Percentiles rank a stretch among this genome's conserved stretches.
These are phyloP conservation scores for Pecoramyces ruminantium DNA, from an alignment of 192 early-diverging fungal species.

Conservation along the genomic window DNA sequence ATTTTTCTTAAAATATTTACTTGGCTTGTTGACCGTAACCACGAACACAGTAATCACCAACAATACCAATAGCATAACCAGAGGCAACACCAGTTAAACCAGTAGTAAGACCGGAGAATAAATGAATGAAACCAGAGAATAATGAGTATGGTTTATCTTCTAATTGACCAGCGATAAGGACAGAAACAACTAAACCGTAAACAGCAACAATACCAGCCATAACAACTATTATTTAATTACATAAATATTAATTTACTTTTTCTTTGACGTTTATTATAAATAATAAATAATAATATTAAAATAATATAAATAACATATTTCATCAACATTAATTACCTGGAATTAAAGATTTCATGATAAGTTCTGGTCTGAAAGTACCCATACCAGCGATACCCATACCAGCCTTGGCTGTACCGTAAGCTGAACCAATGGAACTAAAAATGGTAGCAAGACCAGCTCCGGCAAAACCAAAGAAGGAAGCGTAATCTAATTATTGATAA, in stretches of 20 bases:
- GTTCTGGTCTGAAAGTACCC: slow-evolving; percentile 71
- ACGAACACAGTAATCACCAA: slow-evolving; percentile 75
- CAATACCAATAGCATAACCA: slow-evolving; percentile 81
- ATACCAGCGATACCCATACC: slow-evolving; percentile 77
- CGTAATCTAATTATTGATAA: background rate
- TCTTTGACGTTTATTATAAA: too few species aligned
- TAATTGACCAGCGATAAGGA: slow-evolving; percentile 66
- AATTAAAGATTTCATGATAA: slow-evolving; percentile 50
- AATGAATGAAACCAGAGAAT: slow-evolving; percentile 52
- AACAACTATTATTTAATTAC: background rate
- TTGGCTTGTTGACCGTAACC: slow-evolving; percentile 62
- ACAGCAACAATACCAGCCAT: slow-evolving; percentile 90
- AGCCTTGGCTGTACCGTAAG: slow-evolving; percentile 82
- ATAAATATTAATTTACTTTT: too few species aligned
- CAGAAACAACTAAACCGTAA: slow-evolving; percentile 93
- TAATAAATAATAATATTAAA: slow-evolving; percentile 4
- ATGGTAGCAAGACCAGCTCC: background rate
- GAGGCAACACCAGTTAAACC: slow-evolving; percentile 73
- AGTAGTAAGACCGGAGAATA: slow-evolving; percentile 63
- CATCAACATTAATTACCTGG: too few species aligned
- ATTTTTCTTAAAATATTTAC: too few species aligned
- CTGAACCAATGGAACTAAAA: slow-evolving; percentile 58
- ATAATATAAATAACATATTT: too few species aligned
- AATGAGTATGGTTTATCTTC: slow-evolving; percentile 19
- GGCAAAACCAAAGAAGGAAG: background rate